A percentile compares a stretch with the other conserved stretches of the same genome.
Evolutionary conservation across 2,329 filamentous ascomycete genomes (phyloP).

Genomic region (Sporothrix luriei): DNA sequence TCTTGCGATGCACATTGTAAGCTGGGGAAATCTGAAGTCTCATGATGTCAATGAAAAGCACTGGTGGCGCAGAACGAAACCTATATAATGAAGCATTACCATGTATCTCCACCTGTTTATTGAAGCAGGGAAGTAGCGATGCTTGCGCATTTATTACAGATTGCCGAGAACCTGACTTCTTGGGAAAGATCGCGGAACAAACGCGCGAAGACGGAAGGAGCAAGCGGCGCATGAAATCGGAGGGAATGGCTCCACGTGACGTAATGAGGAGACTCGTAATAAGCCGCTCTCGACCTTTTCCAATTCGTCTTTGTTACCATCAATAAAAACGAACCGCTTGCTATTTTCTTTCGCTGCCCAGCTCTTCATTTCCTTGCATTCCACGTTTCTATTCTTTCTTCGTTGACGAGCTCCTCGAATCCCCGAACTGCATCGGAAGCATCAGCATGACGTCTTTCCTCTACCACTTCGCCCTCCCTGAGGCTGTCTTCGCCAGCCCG

Average conservation of each 20-base stretch:
- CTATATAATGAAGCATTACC: not conserved
- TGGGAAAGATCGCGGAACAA: slow-evolving; percentile 17
- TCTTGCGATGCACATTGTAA: slow-evolving; percentile 13
- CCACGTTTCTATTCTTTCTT: not conserved
- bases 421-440: not conserved
- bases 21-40: slow-evolving; percentile 4
- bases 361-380: not conserved
- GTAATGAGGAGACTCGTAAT: slow-evolving; percentile 21
- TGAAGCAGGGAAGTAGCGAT: not conserved
- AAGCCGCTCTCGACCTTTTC: slow-evolving; percentile 6
- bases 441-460: slow-evolving; percentile 74
- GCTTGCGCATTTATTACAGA: not conserved
- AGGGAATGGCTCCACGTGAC: slow-evolving; percentile 25
- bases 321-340: no score
- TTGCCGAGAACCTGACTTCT: slow-evolving; percentile 6
- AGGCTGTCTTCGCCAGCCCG: slow-evolving; percentile 69
- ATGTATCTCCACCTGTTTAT: not conserved
- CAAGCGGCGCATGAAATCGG: slow-evolving; percentile 14
- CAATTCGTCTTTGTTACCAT: slow-evolving; percentile 2
- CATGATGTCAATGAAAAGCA: not conserved
- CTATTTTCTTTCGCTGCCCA: not conserved
- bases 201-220: slow-evolving; percentile 9
- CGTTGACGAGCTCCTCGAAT: not conserved
- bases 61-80: not conserved
- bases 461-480: slow-evolving; percentile 74